phyloP scores from a whole-genome alignment of 345 rosid species.

The Crucihimalaya himalaica region DNA sequence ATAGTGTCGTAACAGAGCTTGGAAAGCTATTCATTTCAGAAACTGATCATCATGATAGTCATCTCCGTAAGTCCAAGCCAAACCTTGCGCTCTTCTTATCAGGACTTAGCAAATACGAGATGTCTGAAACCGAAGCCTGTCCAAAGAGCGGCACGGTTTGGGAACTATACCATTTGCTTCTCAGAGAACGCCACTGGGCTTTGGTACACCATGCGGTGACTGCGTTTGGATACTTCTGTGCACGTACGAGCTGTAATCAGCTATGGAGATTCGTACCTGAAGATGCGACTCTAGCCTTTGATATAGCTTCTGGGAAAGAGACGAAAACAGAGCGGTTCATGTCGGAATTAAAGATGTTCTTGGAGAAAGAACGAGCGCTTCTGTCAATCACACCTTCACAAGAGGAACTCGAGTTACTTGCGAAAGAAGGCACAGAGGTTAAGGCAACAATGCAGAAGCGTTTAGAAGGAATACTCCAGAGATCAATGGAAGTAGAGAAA shows the following conservation, averaged over 20 bases:
- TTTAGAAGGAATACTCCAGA: conserved; percentile 37
- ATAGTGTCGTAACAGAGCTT: conserved; percentile 64
- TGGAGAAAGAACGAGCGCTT: conserved; percentile 78
- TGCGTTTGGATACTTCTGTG: conserved; percentile 84
- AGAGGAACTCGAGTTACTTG: conserved; percentile 58
- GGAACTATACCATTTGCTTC: conserved; percentile 77
- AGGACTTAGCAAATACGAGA: conserved; percentile 60
- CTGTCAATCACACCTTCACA: conserved; percentile 32
- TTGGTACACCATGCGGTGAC: conserved; percentile 66
- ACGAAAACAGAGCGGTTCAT: conserved; percentile 67
- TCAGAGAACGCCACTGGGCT: conserved; percentile 84
- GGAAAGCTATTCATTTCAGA: conserved; percentile 59
- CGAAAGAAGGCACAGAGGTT: conserved; percentile 58
- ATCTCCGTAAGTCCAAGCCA: conserved; percentile 55
- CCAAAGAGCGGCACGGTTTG: conserved; percentile 65
- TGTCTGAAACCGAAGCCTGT: conserved; percentile 65
- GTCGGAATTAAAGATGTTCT: conserved; percentile 74
- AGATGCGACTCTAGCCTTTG: conserved; percentile 83
- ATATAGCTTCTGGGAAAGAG: conserved; percentile 55
- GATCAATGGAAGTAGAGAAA: conserved; percentile 31
- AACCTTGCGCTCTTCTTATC: conserved; percentile 71
- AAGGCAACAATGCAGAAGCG: conserved; percentile 46
- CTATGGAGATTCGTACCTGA: conserved; percentile 89
- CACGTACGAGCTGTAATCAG: conserved; percentile 72
- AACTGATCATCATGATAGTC: conserved; percentile 21